phyloP scores from a whole-genome alignment of 495 filamentous ascomycete species.

The Hypomontagnella monticulosa region DNA sequence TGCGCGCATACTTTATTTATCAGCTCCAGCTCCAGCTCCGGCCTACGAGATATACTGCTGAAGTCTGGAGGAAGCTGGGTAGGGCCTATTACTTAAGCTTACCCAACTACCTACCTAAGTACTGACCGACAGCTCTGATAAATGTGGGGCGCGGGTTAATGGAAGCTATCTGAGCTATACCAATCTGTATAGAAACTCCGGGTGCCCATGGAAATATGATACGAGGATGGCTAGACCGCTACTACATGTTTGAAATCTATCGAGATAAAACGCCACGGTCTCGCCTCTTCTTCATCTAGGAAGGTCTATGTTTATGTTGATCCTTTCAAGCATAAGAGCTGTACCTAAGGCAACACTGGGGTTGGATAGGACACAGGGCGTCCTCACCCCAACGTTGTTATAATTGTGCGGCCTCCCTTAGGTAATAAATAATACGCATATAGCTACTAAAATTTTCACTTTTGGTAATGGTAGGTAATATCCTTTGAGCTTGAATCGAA shows the following conservation, averaged over 20 bases:
- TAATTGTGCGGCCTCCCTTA: too few relatives aligned
- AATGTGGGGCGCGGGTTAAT: conserved; percentile 24
- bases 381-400: too few relatives aligned
- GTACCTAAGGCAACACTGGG: not conserved
- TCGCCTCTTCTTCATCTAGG: not conserved
- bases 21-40: conserved; percentile 1
- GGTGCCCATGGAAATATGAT: not conserved
- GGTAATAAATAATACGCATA: too few relatives aligned
- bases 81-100: not conserved
- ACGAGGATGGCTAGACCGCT: not conserved
- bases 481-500: not conserved
- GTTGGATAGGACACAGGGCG: too few relatives aligned
- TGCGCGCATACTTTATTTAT: not conserved
- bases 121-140: conserved; percentile 13
- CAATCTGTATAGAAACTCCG: not conserved
- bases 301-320: too few relatives aligned
- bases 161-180: conserved; percentile 1
- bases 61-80: not conserved
- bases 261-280: not conserved
- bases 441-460: too few relatives aligned
- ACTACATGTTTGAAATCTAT: not conserved
- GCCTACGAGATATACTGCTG: not conserved
- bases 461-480: not conserved
- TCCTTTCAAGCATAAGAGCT: not conserved
- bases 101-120: conserved; percentile 5